Base-by-base conservation (phyloP, 148 eudicot species). In the Linanthus parryae region DNA sequence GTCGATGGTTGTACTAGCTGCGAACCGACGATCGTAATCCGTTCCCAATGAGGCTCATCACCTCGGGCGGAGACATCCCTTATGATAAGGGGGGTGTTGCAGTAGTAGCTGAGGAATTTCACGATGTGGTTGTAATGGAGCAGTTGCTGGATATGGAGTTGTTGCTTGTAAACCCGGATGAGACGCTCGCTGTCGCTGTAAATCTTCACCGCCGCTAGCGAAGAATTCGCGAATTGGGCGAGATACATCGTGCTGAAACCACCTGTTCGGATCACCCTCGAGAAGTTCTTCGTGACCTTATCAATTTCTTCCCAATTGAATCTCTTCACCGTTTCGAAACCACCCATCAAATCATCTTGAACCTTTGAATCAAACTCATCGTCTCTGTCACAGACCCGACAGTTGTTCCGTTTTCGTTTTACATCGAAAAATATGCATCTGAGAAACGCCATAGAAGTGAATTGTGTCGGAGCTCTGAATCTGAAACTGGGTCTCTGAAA, bases 241-340 rank as follows among this genome's bases (percentile, higher is more conserved):
- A 83, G 71, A 68, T 83, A 88, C 4, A 88, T 85, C 0, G 76
- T 78, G 59, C 96, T 88, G 44, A 73, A 88, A 0, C 96, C 96
- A 38, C 96, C 96, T 19, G 65, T 61, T 44, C 88, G 92, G 59
- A 88, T 76, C 35, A 76, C 81, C 10, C 33, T 31, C 14, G 70
- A 71, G 60, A 81, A 78, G 20, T 70, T 73, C 59, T 5, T 29
- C 0, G 81, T 81, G 39, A 44, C 18, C 21, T 10, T 68, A 52
- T 58, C 61, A 18, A 78, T 72, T 48, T 88, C 80, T 2, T 63
- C 71, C 92, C 92, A 84, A n/a, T 57, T 62, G 47, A 62, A 83
- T 44, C 71, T 75, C 71, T 64, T 74, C 69, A 65, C 58, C 19
- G 26, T 2, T 37, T 18, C 37, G 11, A 18, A 43, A 1, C 19